Percentiles rank a stretch among this genome's conserved stretches.
Evolutionary conservation across 192 early-diverging fungal genomes (phyloP).

Genomic region (Entomortierella beljakovae): DNA sequence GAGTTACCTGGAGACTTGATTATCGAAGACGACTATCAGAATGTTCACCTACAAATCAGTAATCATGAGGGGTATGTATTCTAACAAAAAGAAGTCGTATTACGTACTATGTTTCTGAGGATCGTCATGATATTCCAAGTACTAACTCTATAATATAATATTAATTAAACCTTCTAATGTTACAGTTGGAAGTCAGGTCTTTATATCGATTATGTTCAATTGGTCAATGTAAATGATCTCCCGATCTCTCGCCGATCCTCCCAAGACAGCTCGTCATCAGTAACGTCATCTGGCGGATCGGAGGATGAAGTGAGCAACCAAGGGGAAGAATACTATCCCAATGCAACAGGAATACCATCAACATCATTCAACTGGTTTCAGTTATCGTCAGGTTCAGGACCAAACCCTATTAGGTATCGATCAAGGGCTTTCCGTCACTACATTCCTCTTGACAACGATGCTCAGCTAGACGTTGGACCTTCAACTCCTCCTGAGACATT

Average conservation of each 20-base stretch:
- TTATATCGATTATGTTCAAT: constrained; percentile 35
- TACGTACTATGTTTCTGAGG: too few relatives aligned
- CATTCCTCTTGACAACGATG: constrained; percentile 5
- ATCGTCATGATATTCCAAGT: too few relatives aligned
- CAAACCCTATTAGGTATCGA: constrained; percentile 4
- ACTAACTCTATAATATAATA: too few relatives aligned
- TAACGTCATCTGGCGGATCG: neutral
- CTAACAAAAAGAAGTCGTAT: too few relatives aligned
- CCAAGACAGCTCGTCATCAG: neutral
- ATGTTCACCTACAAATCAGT: constrained; percentile 41
- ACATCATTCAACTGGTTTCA: constrained; percentile 3
- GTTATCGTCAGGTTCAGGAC: neutral
- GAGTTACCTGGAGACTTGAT: constrained; percentile 39
- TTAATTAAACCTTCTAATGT: neutral
- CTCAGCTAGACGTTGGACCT: constrained; percentile 15
- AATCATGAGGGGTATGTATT: constrained; percentile 41
- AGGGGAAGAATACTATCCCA: constrained; percentile 51
- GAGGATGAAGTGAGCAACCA: constrained; percentile 39
- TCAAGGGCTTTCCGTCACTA: constrained; percentile 24
- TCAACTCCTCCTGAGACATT: neutral
- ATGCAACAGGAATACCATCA: neutral
- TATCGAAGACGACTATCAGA: constrained; percentile 25
- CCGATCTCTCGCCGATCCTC: too few relatives aligned
- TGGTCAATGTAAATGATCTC: constrained; percentile 41
- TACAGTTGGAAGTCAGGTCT: constrained; percentile 54